Base-by-base conservation (phyloP, 2,329 filamentous ascomycete genomes). In the Trichoderma simmonsii region DNA sequence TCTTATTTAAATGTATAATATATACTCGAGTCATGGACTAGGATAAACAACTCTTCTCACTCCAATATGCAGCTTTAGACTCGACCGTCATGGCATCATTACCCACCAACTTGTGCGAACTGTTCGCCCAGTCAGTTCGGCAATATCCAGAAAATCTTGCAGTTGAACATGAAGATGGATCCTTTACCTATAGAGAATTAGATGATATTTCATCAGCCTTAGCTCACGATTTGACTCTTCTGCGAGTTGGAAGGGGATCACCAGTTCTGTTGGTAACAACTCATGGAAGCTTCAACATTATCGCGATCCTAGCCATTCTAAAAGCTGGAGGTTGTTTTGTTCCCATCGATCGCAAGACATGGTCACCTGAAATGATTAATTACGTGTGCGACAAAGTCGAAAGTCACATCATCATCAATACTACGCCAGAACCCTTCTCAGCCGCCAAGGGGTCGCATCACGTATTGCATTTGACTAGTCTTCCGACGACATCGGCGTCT, bases 291-390 rank as follows among this genome's bases (percentile, higher is more conserved):
- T 70, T 70, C 24, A 72, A 70, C 21, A 32, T 72, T 21, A 30
- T 72, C 3, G 71, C 71, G 0, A 72, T 72, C 15, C 51, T 72
- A 12, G n/a, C 59, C 4, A 70, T 72, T 15, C 34, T 72, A 6
- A 72, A 72, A 39, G 43, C 66, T 24, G 71, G 71, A 11, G 71
- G 39, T 28, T 70, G 57, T 15, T 70, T 70, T 64, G 66, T 72
- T 43, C 71, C 71, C 9, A 70, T 72, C 15, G 71, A 72, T 43
- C 43, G 70, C 21, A 69, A 60, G 9, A 21, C 28, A 28, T 72
- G 70, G 70, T 69, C 70, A 9, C 28, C 32, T 6, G 70, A 72
- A 14, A 72, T 56, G 56, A 61, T 72, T 6, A 21, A 54, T 3
- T 54, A 72, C 21, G 70, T 69, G 3, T 72, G 60, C 18, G 32